Percentiles rank a stretch among this genome's conserved stretches.
These are phyloP conservation scores for Austropuccinia psidii DNA, from an alignment of 1,284 basidiomycete genomes.

Conservation along the genomic window DNA sequence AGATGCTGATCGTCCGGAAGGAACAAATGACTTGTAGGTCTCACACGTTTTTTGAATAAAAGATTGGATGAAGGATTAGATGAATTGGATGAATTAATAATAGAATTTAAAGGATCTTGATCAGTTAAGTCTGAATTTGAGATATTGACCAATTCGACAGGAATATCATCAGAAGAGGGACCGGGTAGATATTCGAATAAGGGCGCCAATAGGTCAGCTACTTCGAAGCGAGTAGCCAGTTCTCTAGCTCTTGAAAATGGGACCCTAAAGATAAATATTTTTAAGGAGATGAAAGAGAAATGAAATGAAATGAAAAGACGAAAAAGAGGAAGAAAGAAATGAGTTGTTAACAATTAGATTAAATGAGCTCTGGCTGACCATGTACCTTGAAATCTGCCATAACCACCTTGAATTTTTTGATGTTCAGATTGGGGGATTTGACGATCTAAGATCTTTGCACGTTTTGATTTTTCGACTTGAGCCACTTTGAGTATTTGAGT, in stretches of 20 bases:
- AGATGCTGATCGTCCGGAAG: not conserved
- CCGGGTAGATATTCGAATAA: slow-evolving; percentile 82
- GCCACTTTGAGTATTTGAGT: slow-evolving; percentile 99
- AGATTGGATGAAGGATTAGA: not conserved
- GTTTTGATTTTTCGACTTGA: slow-evolving; percentile 88
- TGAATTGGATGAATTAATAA: not conserved
- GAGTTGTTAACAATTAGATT: not conserved
- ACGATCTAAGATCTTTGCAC: slow-evolving; percentile 96
- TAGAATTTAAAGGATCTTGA: not conserved
- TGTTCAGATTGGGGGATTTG: slow-evolving; percentile 92
- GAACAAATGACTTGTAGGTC: not conserved
- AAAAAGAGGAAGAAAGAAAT: not conserved
- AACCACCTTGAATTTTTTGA: slow-evolving; percentile 98
- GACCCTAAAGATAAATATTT: slow-evolving; percentile 58
- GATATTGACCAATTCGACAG: too few species aligned
- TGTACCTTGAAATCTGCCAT: slow-evolving; percentile 98
- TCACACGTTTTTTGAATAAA: slow-evolving; percentile 1
- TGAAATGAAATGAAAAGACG: not conserved
- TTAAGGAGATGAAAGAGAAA: not conserved
- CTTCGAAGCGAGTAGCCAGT: slow-evolving; percentile 80
- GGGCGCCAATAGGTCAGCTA: slow-evolving; percentile 70
- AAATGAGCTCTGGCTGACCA: slow-evolving; percentile 57
- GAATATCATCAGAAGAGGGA: slow-evolving; percentile 32
- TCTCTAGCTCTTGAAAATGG: slow-evolving; percentile 82
- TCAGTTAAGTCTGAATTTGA: too few species aligned